Evolutionary conservation across 2,329 filamentous ascomycete species (phyloP).

Genomic region (Hortaea sp.): DNA sequence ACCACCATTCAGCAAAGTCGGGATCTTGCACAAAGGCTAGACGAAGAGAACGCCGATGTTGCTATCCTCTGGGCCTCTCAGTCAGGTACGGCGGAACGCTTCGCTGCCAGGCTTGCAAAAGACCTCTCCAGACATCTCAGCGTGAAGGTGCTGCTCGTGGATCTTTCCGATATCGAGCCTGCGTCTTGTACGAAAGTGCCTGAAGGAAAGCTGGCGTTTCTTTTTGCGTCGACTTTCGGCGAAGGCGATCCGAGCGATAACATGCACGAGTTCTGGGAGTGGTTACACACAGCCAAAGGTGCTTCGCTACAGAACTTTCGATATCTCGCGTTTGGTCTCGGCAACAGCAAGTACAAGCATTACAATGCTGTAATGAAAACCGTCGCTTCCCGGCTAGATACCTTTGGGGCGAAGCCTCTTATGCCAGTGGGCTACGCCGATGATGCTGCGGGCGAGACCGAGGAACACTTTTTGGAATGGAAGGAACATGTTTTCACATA

Average conservation of each 20-base stretch:
- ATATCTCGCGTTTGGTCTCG: slow-evolving; percentile 35
- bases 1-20: slow-evolving; percentile 20
- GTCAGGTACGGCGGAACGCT: slow-evolving; percentile 36
- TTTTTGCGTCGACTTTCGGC: slow-evolving; percentile 21
- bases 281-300: background rate
- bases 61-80: slow-evolving; percentile 42
- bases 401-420: slow-evolving; percentile 24
- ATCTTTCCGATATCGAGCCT: slow-evolving; percentile 38
- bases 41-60: slow-evolving; percentile 23
- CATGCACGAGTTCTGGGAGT: slow-evolving; percentile 37
- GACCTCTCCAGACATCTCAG: slow-evolving; percentile 31
- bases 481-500: slow-evolving; percentile 28
- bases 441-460: slow-evolving; percentile 32
- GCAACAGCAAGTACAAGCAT: slow-evolving; percentile 40
- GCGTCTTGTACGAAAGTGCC: slow-evolving; percentile 6
- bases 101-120: slow-evolving; percentile 30
- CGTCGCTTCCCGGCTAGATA: slow-evolving; percentile 23
- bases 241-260: slow-evolving; percentile 32
- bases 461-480: slow-evolving; percentile 35
- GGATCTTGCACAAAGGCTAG: slow-evolving; percentile 36
- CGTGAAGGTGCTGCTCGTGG: slow-evolving; percentile 30
- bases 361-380: slow-evolving; percentile 35
- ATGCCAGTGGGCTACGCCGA: slow-evolving; percentile 29
- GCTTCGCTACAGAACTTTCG: slow-evolving; percentile 15
- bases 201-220: slow-evolving; percentile 12